A percentile compares a stretch with the other conserved stretches of the same genome.
Conservation (phyloP, 2,329 filamentous ascomycete species). For the Periconia sp. region DNA sequence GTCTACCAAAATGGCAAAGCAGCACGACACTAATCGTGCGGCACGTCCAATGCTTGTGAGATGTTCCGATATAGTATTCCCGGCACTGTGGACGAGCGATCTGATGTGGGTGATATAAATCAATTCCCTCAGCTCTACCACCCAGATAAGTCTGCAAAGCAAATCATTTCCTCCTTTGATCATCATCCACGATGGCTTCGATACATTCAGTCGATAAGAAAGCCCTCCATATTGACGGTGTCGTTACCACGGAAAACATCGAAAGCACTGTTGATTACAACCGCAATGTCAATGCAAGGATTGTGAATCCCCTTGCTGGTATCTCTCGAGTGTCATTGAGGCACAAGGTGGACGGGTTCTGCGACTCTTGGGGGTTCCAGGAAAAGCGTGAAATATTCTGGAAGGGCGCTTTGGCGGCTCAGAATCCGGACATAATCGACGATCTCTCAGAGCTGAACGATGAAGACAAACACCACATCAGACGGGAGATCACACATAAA, state of each 20-base stretch:
- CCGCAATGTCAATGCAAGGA: constrained; percentile 37
- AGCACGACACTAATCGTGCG: too few relatives aligned
- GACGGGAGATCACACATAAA: constrained; percentile 51
- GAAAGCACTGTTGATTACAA: constrained; percentile 21
- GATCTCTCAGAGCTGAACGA: constrained; percentile 17
- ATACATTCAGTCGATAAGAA: constrained; percentile 10
- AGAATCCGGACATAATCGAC: constrained; percentile 27
- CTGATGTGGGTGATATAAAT: not conserved
- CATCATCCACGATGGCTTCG: constrained; percentile 7
- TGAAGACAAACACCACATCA: constrained; percentile 17
- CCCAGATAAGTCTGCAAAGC: not conserved
- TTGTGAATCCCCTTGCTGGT: constrained; percentile 10
- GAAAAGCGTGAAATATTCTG: constrained; percentile 5
- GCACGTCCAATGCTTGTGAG: not conserved
- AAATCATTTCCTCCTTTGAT: not conserved
- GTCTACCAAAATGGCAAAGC: too few relatives aligned
- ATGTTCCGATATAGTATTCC: not conserved
- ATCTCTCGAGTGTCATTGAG: constrained; percentile 4
- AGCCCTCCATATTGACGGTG: constrained; percentile 3
- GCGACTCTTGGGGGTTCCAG: constrained; percentile 7
- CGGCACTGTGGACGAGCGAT: not conserved
- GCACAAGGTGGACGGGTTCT: constrained; percentile 8
- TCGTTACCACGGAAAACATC: constrained; percentile 12
- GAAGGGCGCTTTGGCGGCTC: constrained; percentile 53
- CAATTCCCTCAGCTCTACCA: not conserved